Evolutionary conservation across 257 asterid genomes (phyloP), one percentile per base, ranked within the genome.

Genomic region (Jacaranda copaia): DNA sequence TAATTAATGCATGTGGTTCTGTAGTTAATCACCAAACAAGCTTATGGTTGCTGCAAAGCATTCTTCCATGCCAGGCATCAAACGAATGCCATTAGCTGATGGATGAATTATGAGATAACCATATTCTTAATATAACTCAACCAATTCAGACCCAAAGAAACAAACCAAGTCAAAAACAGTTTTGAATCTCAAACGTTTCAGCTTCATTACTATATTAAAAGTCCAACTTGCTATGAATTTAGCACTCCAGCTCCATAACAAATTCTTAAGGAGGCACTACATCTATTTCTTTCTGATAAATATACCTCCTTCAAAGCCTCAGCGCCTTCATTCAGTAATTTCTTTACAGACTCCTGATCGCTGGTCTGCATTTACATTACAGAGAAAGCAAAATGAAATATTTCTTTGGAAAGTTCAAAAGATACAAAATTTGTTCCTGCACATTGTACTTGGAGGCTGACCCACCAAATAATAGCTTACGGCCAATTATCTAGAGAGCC

Each of bases 281-380:
- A 55, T 11, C 35, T 6, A 38, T 8, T 39, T 18, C 39, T 8
- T 53, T 19, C n/a, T 49, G 55, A 73, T 35, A 56, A 39, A 46
- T 5, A 53, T 84, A 90, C 97, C 96, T 88, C 81, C 76, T 77
- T 73, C 10, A 85, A 64, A 67, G 82, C 74, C 77, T 81, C 76
- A 59, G 72, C 65, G 38, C 72, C 82, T 61, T 81, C 86, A 57
- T 57, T 57, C 15, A 86, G 42, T 74, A 86, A 75, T 80, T 87
- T 84, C 85, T 76, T 86, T 63, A 94, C 60, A 53, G 89, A 82
- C 53, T 89, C 94, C 81, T 91, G 94, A 78, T 94, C 98, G 75
- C 77, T 62, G 56, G 76, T 83, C 98, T 94, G 93, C 88, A 88
- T 42, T 81, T 65, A 39, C 79, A 77, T 7, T 61, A 63, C 20